Percentiles rank a stretch among this genome's conserved stretches.
phyloP scores from a whole-genome alignment of 371 early-diverging fungal species.

The Fennellomyces sp. region DNA sequence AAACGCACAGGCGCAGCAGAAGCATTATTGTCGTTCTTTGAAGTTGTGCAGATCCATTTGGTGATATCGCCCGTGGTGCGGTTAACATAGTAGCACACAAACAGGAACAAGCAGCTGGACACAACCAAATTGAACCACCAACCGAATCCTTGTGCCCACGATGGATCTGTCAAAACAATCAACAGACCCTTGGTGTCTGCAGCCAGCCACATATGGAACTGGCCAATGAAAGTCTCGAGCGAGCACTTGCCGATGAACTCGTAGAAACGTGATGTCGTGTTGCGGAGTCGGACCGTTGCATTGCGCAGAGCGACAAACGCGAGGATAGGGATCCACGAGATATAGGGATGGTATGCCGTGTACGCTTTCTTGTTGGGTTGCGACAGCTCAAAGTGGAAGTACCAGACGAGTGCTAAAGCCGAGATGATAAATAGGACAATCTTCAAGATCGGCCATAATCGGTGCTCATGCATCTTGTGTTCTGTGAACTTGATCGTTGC shows the following conservation, averaged over 20 bases:
- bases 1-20: neutral
- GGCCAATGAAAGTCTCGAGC: slow-evolving; percentile 78
- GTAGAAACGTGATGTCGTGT: slow-evolving; percentile 57
- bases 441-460: slow-evolving; percentile 39
- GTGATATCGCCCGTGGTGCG: slow-evolving; percentile 55
- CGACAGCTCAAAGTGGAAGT: slow-evolving; percentile 50
- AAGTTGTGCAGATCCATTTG: slow-evolving; percentile 33
- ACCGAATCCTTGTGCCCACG: slow-evolving; percentile 33
- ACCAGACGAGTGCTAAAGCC: slow-evolving; percentile 40
- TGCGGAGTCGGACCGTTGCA: slow-evolving; percentile 47
- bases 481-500: slow-evolving; percentile 48
- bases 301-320: slow-evolving; percentile 71
- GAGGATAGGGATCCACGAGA: slow-evolving; percentile 65
- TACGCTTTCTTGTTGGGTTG: slow-evolving; percentile 51
- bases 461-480: slow-evolving; percentile 35
- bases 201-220: slow-evolving; percentile 81
- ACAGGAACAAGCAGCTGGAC: slow-evolving; percentile 56
- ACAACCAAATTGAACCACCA: slow-evolving; percentile 63
- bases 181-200: slow-evolving; percentile 75
- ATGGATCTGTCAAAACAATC: slow-evolving; percentile 37
- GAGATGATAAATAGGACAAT: slow-evolving; percentile 28
- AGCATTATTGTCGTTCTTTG: slow-evolving; percentile 10
- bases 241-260: slow-evolving; percentile 66
- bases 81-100: slow-evolving; percentile 55
- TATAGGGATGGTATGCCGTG: slow-evolving; percentile 63